Base-by-base conservation (phyloP, 331 rosid genomes). In the Saraca asoca region DNA sequence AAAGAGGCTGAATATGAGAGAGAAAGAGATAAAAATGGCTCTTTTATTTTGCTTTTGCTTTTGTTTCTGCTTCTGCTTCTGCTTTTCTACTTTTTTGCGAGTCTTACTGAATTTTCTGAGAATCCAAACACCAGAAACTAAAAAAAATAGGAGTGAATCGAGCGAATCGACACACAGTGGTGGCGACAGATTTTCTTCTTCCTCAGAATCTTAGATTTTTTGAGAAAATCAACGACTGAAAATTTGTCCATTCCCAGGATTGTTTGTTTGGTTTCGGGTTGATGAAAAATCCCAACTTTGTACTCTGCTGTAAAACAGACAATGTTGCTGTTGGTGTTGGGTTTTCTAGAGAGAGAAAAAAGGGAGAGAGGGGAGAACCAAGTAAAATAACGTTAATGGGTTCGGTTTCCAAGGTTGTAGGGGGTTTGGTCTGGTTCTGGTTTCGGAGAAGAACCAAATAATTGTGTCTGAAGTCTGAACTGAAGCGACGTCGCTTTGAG, bases 41-140 rank as follows among this genome's bases (percentile, higher is more conserved):
- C 20, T 44, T 60, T 70, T 56, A 24, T 24, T 24, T 10, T 39
- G 11, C 43, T 39, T 39, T 0, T 56, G 72, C 75, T 69, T 69
- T 46, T 48, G n/a, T 52, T 66, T 54, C 56, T 53, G 20, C 67
- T 52, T 54, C 56, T 53, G 20, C 67, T 52, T 60, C 54, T 49
- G 41, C 51, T 57, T 63, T 74, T 24, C 20, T 15, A 12, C 44
- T 39, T 24, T n/a, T 60, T 14, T 24, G 51, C 53, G 19, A 54
- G 45, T 24, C 48, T 10, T 62, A 29, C 51, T 52, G 50, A 45
- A 59, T 64, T 55, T 53, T 69, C 81, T 76, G 42, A 64, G 75
- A 79, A 86, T 71, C 71, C 87, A 78, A 68, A 76, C 72, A 70
- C 62, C 42, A 62, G 17, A 69, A 64, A 16, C 3, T 7, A 34